Percentiles rank a stretch among this genome's conserved stretches.
Conservation (phyloP, 352 stramenopile species). For the Peronospora tabacina region DNA sequence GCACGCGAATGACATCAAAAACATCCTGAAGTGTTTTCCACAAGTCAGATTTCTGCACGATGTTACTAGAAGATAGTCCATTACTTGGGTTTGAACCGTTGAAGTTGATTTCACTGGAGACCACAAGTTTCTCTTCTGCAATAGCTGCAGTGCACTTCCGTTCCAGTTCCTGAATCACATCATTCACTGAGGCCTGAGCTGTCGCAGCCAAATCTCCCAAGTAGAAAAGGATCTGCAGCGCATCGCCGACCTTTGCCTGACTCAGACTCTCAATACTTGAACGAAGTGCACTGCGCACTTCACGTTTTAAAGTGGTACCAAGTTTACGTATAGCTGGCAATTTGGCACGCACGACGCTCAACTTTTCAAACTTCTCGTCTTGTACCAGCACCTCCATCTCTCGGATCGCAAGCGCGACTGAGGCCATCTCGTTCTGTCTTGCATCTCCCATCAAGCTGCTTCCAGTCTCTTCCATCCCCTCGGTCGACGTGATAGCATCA, state of each 20-base stretch:
- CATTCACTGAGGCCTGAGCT: conserved; percentile 71
- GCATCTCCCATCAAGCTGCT: conserved; percentile 10
- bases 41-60: conserved; percentile 57
- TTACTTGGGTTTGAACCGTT: conserved; percentile 24
- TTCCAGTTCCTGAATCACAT: conserved; percentile 78
- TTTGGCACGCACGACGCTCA: conserved; percentile 54
- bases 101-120: conserved; percentile 9
- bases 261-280: conserved; percentile 48
- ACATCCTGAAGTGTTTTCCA: conserved; percentile 79
- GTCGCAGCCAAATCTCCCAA: conserved; percentile 51
- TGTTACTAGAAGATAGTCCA: conserved; percentile 16
- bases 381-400: conserved; percentile 57
- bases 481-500: conserved; percentile 11
- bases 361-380: conserved; percentile 51
- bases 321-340: conserved; percentile 46
- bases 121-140: conserved; percentile 55
- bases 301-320: conserved; percentile 38
- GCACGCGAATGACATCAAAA: conserved; percentile 55
- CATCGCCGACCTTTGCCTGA: conserved; percentile 61
- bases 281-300: conserved; percentile 45
- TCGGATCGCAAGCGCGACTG: conserved; percentile 58
- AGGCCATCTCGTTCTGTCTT: conserved; percentile 42
- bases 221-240: conserved; percentile 77
- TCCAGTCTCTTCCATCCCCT: conserved; percentile 4
- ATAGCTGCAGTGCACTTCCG: conserved; percentile 50